These are phyloP conservation scores for Kwoniella botswanensis DNA, from an alignment of 768 basidiomycete species.

Conservation along the genomic window DNA sequence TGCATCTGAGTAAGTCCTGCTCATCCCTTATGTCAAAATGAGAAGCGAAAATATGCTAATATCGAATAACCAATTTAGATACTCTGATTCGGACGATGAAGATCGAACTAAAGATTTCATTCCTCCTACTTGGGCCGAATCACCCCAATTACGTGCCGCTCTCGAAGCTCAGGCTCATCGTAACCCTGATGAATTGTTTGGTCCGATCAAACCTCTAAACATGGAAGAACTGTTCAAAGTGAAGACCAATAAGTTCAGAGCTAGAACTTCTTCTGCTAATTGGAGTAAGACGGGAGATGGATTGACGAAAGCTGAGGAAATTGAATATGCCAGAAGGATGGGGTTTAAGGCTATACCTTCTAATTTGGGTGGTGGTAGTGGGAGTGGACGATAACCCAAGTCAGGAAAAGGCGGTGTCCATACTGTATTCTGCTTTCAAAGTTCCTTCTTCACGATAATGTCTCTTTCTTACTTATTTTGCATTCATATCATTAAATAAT, in stretches of 20 bases:
- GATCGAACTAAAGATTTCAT: constrained; percentile 73
- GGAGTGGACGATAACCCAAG: neutral
- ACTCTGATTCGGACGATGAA: constrained; percentile 91
- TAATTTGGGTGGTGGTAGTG: constrained; percentile 2
- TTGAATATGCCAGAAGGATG: constrained; percentile 88
- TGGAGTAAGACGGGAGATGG: constrained; percentile 87
- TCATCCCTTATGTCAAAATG: neutral
- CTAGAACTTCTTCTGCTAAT: constrained; percentile 90
- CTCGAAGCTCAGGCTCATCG: constrained; percentile 81
- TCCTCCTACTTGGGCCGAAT: constrained; percentile 78
- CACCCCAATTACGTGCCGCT: constrained; percentile 79
- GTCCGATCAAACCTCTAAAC: constrained; percentile 76
- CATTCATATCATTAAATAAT: neutral
- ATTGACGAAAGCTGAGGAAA: constrained; percentile 80
- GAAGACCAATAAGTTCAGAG: constrained; percentile 75
- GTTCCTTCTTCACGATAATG: neutral
- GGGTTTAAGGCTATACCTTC: constrained; percentile 63
- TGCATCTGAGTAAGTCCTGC: constrained; percentile 71
- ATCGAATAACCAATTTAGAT: constrained; percentile 57
- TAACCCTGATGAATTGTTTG: constrained; percentile 80
- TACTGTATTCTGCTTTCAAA: too few species aligned
- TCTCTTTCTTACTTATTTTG: neutral
- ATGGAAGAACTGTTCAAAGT: constrained; percentile 90
- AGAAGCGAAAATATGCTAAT: too few species aligned
- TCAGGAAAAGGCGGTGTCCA: too few species aligned